Evolutionary conservation across 768 basidiomycete species (phyloP).

Genomic region (Naematelia encephala): DNA sequence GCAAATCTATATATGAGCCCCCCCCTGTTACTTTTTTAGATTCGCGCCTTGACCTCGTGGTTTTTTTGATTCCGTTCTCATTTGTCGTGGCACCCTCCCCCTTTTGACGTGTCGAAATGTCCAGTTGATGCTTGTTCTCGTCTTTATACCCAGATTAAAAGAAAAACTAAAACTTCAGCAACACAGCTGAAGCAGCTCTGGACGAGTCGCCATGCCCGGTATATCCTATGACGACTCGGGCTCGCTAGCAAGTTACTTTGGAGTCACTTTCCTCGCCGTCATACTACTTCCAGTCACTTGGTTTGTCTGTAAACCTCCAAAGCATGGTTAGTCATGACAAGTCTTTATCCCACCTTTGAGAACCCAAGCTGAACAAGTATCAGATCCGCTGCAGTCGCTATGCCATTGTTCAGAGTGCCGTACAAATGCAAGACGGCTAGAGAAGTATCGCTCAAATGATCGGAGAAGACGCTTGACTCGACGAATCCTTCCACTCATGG

Average conservation of each 20-base stretch:
- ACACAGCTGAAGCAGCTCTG: background rate
- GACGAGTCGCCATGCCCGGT: slow-evolving; percentile 31
- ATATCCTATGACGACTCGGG: slow-evolving; percentile 53
- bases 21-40: background rate
- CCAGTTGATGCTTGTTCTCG: background rate
- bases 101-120: background rate
- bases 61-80: background rate
- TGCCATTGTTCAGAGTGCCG: slow-evolving; percentile 56
- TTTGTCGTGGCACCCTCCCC: background rate
- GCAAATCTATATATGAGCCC: background rate
- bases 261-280: slow-evolving; percentile 82
- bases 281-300: slow-evolving; percentile 74
- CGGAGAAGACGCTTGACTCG: slow-evolving; percentile 16
- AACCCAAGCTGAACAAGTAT: slow-evolving; percentile 15
- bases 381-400: slow-evolving; percentile 57
- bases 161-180: background rate
- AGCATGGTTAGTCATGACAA: slow-evolving; percentile 53
- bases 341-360: too few relatives aligned
- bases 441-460: slow-evolving; percentile 29
- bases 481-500: slow-evolving; percentile 62
- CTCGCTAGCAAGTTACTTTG: slow-evolving; percentile 62
- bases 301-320: slow-evolving; percentile 44
- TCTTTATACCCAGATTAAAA: background rate
- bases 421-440: slow-evolving; percentile 52
- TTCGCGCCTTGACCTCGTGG: background rate